Evolutionary conservation across 2,329 filamentous ascomycete genomes (phyloP).

Genomic region (Cephalotrichum gorgonifer): DNA sequence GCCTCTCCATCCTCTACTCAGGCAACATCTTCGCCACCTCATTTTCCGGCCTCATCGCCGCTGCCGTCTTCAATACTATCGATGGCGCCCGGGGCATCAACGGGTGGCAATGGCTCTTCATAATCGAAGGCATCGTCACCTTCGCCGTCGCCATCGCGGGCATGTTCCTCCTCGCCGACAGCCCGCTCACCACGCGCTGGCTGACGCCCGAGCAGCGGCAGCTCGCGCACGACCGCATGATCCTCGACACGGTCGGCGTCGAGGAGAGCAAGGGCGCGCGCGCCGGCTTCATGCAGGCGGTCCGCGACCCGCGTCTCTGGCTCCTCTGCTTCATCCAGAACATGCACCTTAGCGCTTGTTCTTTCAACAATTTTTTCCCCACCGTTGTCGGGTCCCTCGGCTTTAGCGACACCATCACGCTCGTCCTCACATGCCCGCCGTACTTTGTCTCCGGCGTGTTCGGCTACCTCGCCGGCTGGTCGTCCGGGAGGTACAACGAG

Average conservation of each 20-base stretch:
- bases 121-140: slow-evolving; percentile 48
- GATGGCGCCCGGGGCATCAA: slow-evolving; percentile 43
- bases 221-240: slow-evolving; percentile 29
- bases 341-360: slow-evolving; percentile 39
- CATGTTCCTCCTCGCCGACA: slow-evolving; percentile 25
- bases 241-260: slow-evolving; percentile 31
- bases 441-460: slow-evolving; percentile 12
- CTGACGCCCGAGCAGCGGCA: slow-evolving; percentile 35
- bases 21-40: slow-evolving; percentile 57
- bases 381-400: slow-evolving; percentile 13
- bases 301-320: slow-evolving; percentile 38
- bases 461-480: slow-evolving; percentile 9
- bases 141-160: slow-evolving; percentile 20
- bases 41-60: slow-evolving; percentile 55
- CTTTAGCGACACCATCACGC: slow-evolving; percentile 14
- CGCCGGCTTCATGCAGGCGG: slow-evolving; percentile 37
- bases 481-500: slow-evolving; percentile 19
- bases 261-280: slow-evolving; percentile 20
- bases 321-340: slow-evolving; percentile 45
- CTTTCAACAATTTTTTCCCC: slow-evolving; percentile 25
- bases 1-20: slow-evolving; percentile 48
- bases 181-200: slow-evolving; percentile 33
- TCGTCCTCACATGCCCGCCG: slow-evolving; percentile 16
- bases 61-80: slow-evolving; percentile 51
- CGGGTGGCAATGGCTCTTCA: slow-evolving; percentile 62